phyloP scores from a whole-genome alignment of 2,329 filamentous ascomycete genomes.

The Endothia cerciana region DNA sequence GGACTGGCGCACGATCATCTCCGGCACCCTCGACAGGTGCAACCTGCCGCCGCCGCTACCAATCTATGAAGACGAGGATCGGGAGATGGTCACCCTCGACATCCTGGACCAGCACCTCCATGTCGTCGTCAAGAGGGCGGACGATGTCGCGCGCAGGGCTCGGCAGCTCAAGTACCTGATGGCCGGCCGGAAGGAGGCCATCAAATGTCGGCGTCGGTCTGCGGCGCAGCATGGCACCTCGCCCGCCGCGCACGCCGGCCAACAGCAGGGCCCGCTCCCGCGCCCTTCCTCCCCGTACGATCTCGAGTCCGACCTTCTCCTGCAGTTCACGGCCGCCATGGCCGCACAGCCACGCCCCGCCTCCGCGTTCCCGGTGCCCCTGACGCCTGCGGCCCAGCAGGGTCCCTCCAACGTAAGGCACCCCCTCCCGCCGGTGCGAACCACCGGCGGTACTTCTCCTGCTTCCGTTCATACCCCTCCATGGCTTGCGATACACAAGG shows the following conservation, averaged over 20 bases:
- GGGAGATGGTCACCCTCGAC: conserved; percentile 81
- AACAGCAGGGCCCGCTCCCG: conserved; percentile 34
- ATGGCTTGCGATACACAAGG: too few species aligned
- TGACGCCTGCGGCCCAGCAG: conserved; percentile 35
- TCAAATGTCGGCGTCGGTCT: conserved; percentile 62
- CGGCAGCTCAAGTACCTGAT: conserved; percentile 82
- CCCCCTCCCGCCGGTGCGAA: conserved; percentile 18
- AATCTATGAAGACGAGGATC: conserved; percentile 83
- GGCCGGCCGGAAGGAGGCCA: conserved; percentile 74
- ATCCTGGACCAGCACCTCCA: conserved; percentile 80
- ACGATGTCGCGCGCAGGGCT: conserved; percentile 66
- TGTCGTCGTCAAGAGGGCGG: conserved; percentile 78
- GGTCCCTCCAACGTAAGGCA: conserved; percentile 21
- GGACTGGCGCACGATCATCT: conserved; percentile 83
- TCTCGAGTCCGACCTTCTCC: conserved; percentile 58
- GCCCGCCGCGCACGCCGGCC: conserved; percentile 9
- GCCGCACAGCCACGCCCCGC: conserved; percentile 30
- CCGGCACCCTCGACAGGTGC: conserved; percentile 77
- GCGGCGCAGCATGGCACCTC: too few species aligned
- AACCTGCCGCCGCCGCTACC: conserved; percentile 76
- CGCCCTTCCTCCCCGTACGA: conserved; percentile 45
- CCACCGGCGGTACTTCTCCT: conserved; percentile 36
- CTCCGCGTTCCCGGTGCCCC: conserved; percentile 35
- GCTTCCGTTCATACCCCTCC: conserved; percentile 33
- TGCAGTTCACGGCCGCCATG: conserved; percentile 50